A percentile compares a stretch with the other conserved stretches of the same genome.
Conservation (phyloP, 495 filamentous ascomycete genomes). For the Penicilliopsis zonata region DNA sequence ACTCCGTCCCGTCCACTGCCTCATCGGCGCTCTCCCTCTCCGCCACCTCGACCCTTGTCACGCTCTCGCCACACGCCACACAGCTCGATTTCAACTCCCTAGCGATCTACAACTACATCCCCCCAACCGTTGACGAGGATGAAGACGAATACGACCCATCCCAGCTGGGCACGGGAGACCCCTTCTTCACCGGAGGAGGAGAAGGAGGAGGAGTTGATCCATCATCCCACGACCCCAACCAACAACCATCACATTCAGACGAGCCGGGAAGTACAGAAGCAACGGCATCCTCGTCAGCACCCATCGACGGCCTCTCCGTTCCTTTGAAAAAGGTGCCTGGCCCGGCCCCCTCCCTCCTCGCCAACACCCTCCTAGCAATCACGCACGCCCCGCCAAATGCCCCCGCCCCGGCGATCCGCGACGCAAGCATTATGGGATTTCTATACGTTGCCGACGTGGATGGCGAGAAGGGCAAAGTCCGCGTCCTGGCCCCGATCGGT, state of each 20-base stretch:
- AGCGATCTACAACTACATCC: conserved; percentile 51
- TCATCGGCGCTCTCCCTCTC: conserved; percentile 20
- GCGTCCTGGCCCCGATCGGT: conserved; percentile 69
- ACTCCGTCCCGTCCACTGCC: conserved; percentile 27
- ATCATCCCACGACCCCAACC: conserved; percentile 20
- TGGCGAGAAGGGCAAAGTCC: conserved; percentile 66
- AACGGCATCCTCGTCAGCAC: conserved; percentile 10
- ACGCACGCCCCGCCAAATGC: conserved; percentile 59
- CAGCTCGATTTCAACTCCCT: conserved; percentile 63
- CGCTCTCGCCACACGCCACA: conserved; percentile 75
- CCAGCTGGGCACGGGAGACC: conserved; percentile 24
- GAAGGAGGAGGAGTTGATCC: too few relatives aligned
- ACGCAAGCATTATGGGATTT: conserved; percentile 83
- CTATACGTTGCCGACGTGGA: conserved; percentile 87
- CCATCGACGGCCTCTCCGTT: conserved; percentile 10
- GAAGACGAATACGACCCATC: conserved; percentile 34
- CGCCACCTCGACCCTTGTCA: conserved; percentile 32
- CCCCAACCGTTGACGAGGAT: conserved; percentile 31
- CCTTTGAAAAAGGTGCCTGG: conserved; percentile 24
- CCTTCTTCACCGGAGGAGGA: conserved; percentile 38
- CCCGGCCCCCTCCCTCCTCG: conserved; percentile 19
- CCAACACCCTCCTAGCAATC: conserved; percentile 66
- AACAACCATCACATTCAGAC: conserved; percentile 6
- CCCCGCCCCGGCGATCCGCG: conserved; percentile 56
- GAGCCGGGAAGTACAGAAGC: neutral